phyloP scores from a whole-genome alignment of 805 yeast species.

The Isabelozyma gotoi region DNA sequence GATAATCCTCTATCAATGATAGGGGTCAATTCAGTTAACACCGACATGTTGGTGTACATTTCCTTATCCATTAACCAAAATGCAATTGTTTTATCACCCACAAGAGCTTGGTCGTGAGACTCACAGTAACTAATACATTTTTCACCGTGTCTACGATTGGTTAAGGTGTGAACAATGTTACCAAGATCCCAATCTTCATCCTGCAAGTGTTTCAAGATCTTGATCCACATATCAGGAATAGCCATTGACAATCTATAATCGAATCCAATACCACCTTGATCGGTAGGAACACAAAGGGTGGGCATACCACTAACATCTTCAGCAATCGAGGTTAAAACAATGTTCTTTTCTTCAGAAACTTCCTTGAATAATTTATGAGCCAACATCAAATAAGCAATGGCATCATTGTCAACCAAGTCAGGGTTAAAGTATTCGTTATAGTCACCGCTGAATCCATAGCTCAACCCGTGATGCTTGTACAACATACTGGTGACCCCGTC shows the following conservation, averaged over 20 bases:
- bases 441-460: conserved; percentile 87
- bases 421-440: conserved; percentile 86
- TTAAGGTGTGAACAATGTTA: conserved; percentile 71
- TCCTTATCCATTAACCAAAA: conserved; percentile 99
- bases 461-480: conserved; percentile 89
- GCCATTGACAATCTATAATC: conserved; percentile 96
- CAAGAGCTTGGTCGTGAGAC: conserved; percentile 96
- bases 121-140: conserved; percentile 90
- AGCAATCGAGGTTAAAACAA: conserved; percentile 73
- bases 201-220: conserved; percentile 72
- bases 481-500: conserved; percentile 97
- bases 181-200: conserved; percentile 95
- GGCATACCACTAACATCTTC: conserved; percentile 99
- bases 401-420: conserved; percentile 81
- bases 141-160: conserved; percentile 87
- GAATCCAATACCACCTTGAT: conserved; percentile 86
- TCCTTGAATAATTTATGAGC: conserved; percentile 78
- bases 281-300: conserved; percentile 76
- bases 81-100: conserved; percentile 94
- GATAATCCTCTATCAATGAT: conserved; percentile 87
- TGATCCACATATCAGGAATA: conserved; percentile 99
- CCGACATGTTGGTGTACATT: conserved; percentile 95
- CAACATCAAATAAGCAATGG: conserved; percentile 80
- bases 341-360: conserved; percentile 38
- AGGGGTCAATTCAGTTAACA: conserved; percentile 67